phyloP scores from a whole-genome alignment of 1,284 basidiomycete species.

The Ustilago nuda region DNA sequence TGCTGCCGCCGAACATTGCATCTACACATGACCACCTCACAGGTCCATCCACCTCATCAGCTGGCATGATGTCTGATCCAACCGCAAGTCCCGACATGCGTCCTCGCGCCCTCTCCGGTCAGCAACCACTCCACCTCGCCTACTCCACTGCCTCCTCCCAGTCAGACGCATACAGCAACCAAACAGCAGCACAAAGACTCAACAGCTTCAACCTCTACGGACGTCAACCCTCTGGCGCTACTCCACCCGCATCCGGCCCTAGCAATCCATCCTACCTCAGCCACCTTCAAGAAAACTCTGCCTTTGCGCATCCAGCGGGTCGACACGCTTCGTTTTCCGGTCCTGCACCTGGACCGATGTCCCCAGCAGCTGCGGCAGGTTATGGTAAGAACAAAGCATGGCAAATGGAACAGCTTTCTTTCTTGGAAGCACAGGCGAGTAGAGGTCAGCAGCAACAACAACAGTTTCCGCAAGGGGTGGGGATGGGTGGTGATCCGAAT shows the following conservation, averaged over 20 bases:
- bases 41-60: slow-evolving; percentile 7
- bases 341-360: slow-evolving; percentile 9
- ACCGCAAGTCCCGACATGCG: slow-evolving; percentile 19
- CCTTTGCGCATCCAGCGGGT: slow-evolving; percentile 13
- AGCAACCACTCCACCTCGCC: slow-evolving; percentile 12
- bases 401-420: slow-evolving; percentile 61
- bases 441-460: slow-evolving; percentile 27
- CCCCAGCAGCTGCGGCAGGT: slow-evolving; percentile 32
- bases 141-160: slow-evolving; percentile 17
- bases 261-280: slow-evolving; percentile 25
- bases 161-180: slow-evolving; percentile 10
- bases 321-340: slow-evolving; percentile 37
- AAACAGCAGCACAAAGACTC: slow-evolving; percentile 18
- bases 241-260: slow-evolving; percentile 19
- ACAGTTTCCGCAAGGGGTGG: slow-evolving; percentile 5
- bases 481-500: slow-evolving; percentile 12
- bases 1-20: slow-evolving; percentile 53
- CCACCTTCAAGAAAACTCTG: slow-evolving; percentile 17
- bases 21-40: slow-evolving; percentile 31
- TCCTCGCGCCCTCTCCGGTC: slow-evolving; percentile 19
- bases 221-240: slow-evolving; percentile 25
- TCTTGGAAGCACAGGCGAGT: slow-evolving; percentile 49
- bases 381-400: slow-evolving; percentile 58
- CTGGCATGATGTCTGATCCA: slow-evolving; percentile 4
- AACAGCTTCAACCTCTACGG: slow-evolving; percentile 47